A percentile compares a stretch with the other conserved stretches of the same genome.
phyloP scores from a whole-genome alignment of 768 basidiomycete species.

The Lactarius hatsudake region DNA sequence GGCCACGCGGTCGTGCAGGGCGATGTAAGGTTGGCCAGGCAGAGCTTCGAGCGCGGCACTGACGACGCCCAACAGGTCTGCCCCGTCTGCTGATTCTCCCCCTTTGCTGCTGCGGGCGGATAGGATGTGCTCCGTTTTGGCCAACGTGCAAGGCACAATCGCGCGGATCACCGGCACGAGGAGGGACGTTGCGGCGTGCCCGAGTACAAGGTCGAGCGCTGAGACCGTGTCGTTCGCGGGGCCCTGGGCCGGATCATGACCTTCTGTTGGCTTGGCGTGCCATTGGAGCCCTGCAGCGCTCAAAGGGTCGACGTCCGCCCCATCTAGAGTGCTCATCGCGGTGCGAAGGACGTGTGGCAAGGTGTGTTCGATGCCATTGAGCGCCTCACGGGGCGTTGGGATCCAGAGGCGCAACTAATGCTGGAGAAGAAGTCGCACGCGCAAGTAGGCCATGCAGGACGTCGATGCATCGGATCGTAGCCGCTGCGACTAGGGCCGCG shows the following conservation, averaged over 20 bases:
- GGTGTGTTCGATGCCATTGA: slow-evolving; percentile 1
- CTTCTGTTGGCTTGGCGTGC: neutral
- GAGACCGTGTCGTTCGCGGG: neutral
- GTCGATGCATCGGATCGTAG: slow-evolving; percentile 13
- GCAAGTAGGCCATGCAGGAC: slow-evolving; percentile 5
- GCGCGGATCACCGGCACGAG: slow-evolving; percentile 17
- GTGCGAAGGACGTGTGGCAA: slow-evolving; percentile 9
- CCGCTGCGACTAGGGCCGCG: neutral
- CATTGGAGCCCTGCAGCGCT: neutral
- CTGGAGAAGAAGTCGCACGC: neutral
- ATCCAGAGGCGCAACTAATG: neutral
- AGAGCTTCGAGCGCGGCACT: neutral
- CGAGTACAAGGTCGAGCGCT: slow-evolving; percentile 8
- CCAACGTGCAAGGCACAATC: slow-evolving; percentile 14
- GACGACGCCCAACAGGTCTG: slow-evolving; percentile 6
- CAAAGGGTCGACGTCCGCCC: neutral
- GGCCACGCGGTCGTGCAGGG: slow-evolving; percentile 4
- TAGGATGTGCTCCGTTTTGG: slow-evolving; percentile 9
- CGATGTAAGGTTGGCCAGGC: neutral
- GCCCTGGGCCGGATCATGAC: neutral
- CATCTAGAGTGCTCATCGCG: neutral
- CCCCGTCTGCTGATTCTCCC: slow-evolving; percentile 1
- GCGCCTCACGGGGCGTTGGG: slow-evolving; percentile 10
- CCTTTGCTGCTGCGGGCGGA: neutral
- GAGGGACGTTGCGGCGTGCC: neutral